Percentiles rank a stretch among this genome's conserved stretches.
Evolutionary conservation across 768 basidiomycete species (phyloP).

Genomic region (Suillus clintonianus): DNA sequence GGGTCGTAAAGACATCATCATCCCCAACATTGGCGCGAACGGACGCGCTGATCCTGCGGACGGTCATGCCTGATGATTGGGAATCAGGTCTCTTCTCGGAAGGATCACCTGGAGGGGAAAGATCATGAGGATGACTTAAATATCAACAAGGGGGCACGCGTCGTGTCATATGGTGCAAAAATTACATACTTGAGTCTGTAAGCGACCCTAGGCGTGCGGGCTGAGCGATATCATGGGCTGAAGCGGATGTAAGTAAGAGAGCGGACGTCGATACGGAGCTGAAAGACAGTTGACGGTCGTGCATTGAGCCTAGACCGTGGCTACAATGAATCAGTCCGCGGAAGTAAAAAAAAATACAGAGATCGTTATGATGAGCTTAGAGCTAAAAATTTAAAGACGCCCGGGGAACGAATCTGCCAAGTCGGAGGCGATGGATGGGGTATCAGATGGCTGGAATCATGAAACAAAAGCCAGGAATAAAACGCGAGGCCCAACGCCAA

Average conservation of each 20-base stretch:
- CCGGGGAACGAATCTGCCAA: conserved; percentile 9
- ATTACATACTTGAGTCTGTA: conserved; percentile 21
- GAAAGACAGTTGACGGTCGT: conserved; percentile 6
- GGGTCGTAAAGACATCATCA: conserved; percentile 6
- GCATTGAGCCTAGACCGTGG: background rate
- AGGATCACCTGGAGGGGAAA: conserved; percentile 19
- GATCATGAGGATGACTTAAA: conserved; percentile 2
- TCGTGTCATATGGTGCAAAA: conserved; percentile 22
- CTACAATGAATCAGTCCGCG: background rate
- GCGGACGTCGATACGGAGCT: conserved; percentile 17
- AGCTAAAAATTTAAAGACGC: background rate
- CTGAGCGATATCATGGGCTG: conserved; percentile 22
- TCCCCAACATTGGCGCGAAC: conserved; percentile 15
- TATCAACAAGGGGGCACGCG: conserved; percentile 34
- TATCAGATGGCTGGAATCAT: conserved; percentile 31
- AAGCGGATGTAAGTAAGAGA: conserved; percentile 13
- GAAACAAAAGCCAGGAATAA: conserved; percentile 28
- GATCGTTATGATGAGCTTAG: background rate
- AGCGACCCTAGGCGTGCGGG: background rate
- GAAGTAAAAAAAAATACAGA: background rate
- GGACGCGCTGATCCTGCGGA: conserved; percentile 27
- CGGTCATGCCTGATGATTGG: conserved; percentile 33
- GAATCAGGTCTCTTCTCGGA: conserved; percentile 18
- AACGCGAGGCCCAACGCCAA: conserved; percentile 19
- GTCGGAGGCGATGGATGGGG: conserved; percentile 24